Conservation (phyloP, 2,329 filamentous ascomycete species). For the Talaromyces sp. region DNA sequence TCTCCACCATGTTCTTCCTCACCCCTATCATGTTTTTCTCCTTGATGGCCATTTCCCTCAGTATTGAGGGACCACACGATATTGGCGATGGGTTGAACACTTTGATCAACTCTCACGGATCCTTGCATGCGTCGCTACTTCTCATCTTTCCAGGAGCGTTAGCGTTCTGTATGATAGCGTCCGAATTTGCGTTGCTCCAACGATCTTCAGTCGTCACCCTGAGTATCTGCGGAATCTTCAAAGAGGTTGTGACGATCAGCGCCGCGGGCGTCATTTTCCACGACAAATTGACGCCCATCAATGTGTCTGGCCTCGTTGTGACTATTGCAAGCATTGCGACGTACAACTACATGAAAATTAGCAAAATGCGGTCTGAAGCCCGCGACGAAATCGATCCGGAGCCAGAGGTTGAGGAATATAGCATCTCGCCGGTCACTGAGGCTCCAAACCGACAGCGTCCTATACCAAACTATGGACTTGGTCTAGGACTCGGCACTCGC, state of each 20-base stretch:
- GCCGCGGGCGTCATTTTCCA: constrained; percentile 85
- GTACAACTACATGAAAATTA: constrained; percentile 95
- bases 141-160: constrained; percentile 85
- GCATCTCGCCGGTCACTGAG: constrained; percentile 3
- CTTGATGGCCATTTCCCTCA: constrained; percentile 73
- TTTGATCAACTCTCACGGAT: constrained; percentile 65
- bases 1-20: constrained; percentile 96
- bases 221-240: constrained; percentile 96
- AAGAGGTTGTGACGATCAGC: constrained; percentile 93
- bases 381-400: constrained; percentile 24
- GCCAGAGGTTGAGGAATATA: constrained; percentile 9
- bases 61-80: constrained; percentile 72
- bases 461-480: constrained; percentile 5
- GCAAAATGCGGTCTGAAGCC: constrained; percentile 79
- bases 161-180: constrained; percentile 94
- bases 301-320: constrained; percentile 79
- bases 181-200: constrained; percentile 91
- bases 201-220: constrained; percentile 94
- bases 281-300: constrained; percentile 81
- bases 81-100: constrained; percentile 62
- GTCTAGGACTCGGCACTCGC: constrained; percentile 6
- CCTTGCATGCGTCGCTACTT: constrained; percentile 62
- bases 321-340: constrained; percentile 81
- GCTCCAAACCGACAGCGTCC: constrained; percentile 3
- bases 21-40: constrained; percentile 92